A percentile compares a stretch with the other conserved stretches of the same genome.
Conservation (phyloP, 192 early-diverging fungal genomes). For the Coemansia interrupta region DNA sequence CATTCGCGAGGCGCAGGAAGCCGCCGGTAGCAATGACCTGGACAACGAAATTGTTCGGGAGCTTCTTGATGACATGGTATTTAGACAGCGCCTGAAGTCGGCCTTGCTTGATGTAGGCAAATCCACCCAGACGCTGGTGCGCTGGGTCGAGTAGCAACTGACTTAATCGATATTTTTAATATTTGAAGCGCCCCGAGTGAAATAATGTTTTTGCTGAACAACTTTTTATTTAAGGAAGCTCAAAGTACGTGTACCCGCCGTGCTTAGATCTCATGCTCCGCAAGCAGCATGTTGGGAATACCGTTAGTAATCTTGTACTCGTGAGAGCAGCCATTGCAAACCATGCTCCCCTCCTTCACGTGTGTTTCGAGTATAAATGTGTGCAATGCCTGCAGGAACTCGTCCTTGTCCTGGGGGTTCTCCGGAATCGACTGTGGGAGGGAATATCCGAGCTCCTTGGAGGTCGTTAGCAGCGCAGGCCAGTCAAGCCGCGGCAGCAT, state of each 20-base stretch:
- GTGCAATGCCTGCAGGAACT: slow-evolving; percentile 69
- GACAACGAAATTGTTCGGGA: slow-evolving; percentile 54
- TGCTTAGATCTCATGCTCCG: slow-evolving; percentile 70
- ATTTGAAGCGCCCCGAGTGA: too few relatives aligned
- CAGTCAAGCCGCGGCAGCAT: slow-evolving; percentile 83
- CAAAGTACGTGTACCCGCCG: too few relatives aligned
- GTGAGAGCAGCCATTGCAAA: slow-evolving; percentile 85
- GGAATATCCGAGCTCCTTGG: slow-evolving; percentile 55
- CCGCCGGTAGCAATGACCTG: slow-evolving; percentile 42
- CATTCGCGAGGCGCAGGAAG: slow-evolving; percentile 51
- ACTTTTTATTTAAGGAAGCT: too few relatives aligned
- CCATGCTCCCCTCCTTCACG: slow-evolving; percentile 84
- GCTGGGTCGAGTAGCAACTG: slow-evolving; percentile 59
- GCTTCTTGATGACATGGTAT: slow-evolving; percentile 58
- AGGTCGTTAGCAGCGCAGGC: slow-evolving; percentile 61
- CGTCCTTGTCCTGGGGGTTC: slow-evolving; percentile 34
- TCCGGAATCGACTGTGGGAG: slow-evolving; percentile 33
- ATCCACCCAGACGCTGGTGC: slow-evolving; percentile 78
- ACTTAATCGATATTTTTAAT: not conserved
- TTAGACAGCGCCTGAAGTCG: slow-evolving; percentile 81
- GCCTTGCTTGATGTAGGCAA: slow-evolving; percentile 88
- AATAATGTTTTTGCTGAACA: too few relatives aligned
- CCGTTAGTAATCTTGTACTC: slow-evolving; percentile 90
- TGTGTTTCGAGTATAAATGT: slow-evolving; percentile 81
- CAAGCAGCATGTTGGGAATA: slow-evolving; percentile 88